Base-by-base conservation (phyloP, 805 yeast species). In the Metschnikowia aberdeeniae region DNA sequence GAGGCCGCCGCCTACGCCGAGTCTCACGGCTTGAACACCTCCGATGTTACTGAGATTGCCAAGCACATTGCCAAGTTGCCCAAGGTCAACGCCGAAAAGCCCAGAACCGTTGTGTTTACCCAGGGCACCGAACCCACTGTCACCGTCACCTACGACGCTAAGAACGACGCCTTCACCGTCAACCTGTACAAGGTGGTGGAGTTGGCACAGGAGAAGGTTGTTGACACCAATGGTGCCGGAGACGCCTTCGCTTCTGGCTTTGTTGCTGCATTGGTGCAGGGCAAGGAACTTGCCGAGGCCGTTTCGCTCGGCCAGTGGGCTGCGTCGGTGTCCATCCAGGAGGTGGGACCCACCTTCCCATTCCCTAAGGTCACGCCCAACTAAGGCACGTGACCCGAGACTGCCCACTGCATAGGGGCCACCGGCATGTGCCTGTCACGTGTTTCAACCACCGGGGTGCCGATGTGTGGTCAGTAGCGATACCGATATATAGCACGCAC, bases 161-260 rank as follows among this genome's bases (percentile, higher is more conserved):
- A 68, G 35, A 58, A 75, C 32, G 79, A 77, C 45, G 64, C 76
- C 33, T 75, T 70, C 55, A 67, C 65, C 20, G 68, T 76, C 50
- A 68, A 75, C 51, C 75, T 72, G 61, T 82, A 66, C 75, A 75
- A 84, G 41, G 96, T 93, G 45, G 85, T 80, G 56, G 78, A 83
- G 47, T 79, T 93, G 61, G 85, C 78, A 34, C 58, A 79, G 36
- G 68, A 76, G 37, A 76, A 84, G 68, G 77, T 93, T 49, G 82
- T 77, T 47, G 99, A 93, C 75, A 88, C 98, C 61, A 93, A 92
- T 73, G 99, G 99, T 74, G 98, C 98, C 38, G 98, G 98, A 68
- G 97, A 92, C 65, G 97, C 97, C 11, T 92, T 92, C 63, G 98
- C 97, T 45, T 95, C 93, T 60, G 98, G 98, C 47, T 90, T 92